Evolutionary conservation across 2,329 filamentous ascomycete genomes (phyloP), one percentile per base, ranked within the genome.

Genomic region (Pezicula radicicola): DNA sequence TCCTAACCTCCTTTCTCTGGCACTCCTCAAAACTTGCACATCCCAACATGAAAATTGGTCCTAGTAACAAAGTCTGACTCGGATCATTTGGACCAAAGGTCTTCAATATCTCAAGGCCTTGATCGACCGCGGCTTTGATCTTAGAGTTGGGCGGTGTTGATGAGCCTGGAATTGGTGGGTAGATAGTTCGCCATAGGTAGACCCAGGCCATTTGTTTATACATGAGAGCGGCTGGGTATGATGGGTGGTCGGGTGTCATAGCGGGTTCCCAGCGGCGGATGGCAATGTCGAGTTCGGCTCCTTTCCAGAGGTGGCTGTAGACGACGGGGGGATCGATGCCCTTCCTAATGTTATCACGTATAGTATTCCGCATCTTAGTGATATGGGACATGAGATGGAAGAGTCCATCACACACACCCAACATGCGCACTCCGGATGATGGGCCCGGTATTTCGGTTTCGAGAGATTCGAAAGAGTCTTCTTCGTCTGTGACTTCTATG

Each of bases 381-480:
- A 95, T 93, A 62, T 89, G 83, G 7, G 87, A 86, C 28, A 96
- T 84, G 64, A 88, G 85, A 33, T 81, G 79, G 65, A 96, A 91
- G 2, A 96, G 75, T 1, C 89, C 89, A 62, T 96, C 91, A 39
- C 88, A 84, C 25, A 96, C 86, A 19, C 91, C 91, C 6, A 96
- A 75, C 4, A 96, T 75, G n/a, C 80, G 75, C 10, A 62, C 62
- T 16, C 42, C 42, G 27, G 19, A 2, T 25, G 25, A 27, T 4
- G 48, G 51, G 33, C 53, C 54, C 8, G 15, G 61, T 54, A 9
- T 56, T 58, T 13, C 58, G 59, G 52, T 62, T 59, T 35, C 63
- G 50, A 25, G 61, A 55, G 27, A 53, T 60, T 33, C 50, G 41
- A 6, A 61, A 56, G 15, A 64, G 48, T 30, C 63, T 59, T 16